Evolutionary conservation across 2,329 filamentous ascomycete species (phyloP).

Genomic region (Neocucurbitaria cava): DNA sequence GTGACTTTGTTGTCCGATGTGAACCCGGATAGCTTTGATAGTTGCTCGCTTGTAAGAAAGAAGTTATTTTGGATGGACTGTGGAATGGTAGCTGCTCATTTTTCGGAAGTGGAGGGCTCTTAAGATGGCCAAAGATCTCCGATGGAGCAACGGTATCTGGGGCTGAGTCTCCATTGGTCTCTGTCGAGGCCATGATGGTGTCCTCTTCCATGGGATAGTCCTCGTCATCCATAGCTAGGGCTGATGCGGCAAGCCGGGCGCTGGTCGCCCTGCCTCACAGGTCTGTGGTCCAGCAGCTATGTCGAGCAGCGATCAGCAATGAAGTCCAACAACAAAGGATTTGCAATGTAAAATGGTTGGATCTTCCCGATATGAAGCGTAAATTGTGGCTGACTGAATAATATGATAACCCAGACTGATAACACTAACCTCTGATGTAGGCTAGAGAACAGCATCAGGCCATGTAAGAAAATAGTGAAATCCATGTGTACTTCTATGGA

Average conservation of each 20-base stretch:
- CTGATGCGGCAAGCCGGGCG: conserved; percentile 15
- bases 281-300: conserved; percentile 16
- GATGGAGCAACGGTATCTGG: conserved; percentile 39
- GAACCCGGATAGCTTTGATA: conserved; percentile 11
- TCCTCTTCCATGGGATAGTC: conserved; percentile 43
- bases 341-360: neutral
- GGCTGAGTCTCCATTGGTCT: conserved; percentile 37
- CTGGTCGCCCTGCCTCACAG: conserved; percentile 24
- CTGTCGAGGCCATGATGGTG: conserved; percentile 37
- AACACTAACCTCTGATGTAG: neutral
- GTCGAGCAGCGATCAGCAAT: conserved; percentile 5
- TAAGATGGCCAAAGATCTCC: conserved; percentile 29
- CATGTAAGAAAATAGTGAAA: too few relatives aligned
- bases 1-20: conserved; percentile 11
- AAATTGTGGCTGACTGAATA: neutral
- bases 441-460: neutral
- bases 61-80: conserved; percentile 21
- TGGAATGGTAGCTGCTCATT: conserved; percentile 39
- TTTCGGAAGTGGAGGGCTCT: conserved; percentile 18
- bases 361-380: neutral
- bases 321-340: neutral
- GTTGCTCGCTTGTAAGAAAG: conserved; percentile 8
- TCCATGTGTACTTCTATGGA: too few relatives aligned
- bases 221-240: conserved; percentile 33
- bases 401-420: neutral